These are phyloP conservation scores for Solanum hybrid DNA, from an alignment of 305 asterid genomes.

Conservation along the genomic window DNA sequence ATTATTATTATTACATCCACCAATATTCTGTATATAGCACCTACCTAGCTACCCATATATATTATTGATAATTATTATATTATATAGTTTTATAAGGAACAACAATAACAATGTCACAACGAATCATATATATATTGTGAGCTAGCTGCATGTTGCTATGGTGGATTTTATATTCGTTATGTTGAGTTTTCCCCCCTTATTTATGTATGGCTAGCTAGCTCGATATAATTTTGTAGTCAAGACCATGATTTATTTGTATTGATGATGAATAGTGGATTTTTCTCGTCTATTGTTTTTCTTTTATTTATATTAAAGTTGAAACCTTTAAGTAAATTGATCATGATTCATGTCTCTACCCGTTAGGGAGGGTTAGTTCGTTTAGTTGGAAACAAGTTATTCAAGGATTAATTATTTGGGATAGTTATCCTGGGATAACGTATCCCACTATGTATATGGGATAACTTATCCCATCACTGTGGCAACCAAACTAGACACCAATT, in stretches of 20 bases:
- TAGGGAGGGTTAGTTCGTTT: not conserved
- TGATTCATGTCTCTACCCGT: not conserved
- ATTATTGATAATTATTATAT: not conserved
- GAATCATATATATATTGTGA: not conserved
- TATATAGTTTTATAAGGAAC: not conserved
- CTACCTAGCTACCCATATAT: not conserved
- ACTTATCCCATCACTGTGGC: no score
- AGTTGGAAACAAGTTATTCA: no score
- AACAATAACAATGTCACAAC: not conserved
- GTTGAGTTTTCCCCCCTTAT: not conserved
- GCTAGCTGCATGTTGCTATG: not conserved
- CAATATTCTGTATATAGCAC: not conserved
- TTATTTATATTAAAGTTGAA: not conserved
- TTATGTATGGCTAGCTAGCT: not conserved
- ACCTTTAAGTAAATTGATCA: not conserved
- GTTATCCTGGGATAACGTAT: no score
- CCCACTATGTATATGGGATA: not conserved
- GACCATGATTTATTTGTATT: not conserved
- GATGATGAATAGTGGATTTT: not conserved
- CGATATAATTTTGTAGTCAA: not conserved
- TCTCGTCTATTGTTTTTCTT: not conserved
- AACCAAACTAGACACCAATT: not conserved
- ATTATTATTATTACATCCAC: not conserved
- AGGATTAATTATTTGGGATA: no score
- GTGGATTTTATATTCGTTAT: not conserved